Conservation (phyloP, 768 basidiomycete genomes). For the Calocera cornea region DNA sequence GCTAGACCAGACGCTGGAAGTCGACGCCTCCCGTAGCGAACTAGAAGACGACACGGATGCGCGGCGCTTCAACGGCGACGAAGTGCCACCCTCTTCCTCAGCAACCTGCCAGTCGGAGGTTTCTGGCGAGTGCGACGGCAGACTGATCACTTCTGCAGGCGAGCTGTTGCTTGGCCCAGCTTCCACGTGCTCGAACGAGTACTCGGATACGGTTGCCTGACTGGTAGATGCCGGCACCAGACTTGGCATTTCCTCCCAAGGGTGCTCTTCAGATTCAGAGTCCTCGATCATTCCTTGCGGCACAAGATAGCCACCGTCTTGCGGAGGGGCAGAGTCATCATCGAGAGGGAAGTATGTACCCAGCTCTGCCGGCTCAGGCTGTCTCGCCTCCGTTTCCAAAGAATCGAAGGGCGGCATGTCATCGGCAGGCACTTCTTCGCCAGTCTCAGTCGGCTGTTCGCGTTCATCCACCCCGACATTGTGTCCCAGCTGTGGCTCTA, state of each 20-base stretch:
- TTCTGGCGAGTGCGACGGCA: background rate
- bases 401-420: background rate
- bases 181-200: background rate
- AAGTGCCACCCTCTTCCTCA: background rate
- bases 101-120: background rate
- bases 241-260: background rate
- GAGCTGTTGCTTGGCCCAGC: background rate
- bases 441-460: background rate
- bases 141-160: background rate
- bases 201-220: background rate
- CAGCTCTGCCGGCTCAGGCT: background rate
- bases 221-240: background rate
- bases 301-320: background rate
- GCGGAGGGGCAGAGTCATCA: background rate
- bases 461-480: background rate
- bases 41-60: background rate
- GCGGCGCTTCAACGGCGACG: background rate
- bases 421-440: background rate
- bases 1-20: background rate
- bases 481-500: background rate
- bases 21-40: background rate
- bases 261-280: conserved; percentile 5
- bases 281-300: background rate
- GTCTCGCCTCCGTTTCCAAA: background rate
- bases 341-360: background rate